A percentile compares a stretch with the other conserved stretches of the same genome.
These are phyloP conservation scores for Boletus fagicola DNA, from an alignment of 768 basidiomycete genomes.

Conservation along the genomic window DNA sequence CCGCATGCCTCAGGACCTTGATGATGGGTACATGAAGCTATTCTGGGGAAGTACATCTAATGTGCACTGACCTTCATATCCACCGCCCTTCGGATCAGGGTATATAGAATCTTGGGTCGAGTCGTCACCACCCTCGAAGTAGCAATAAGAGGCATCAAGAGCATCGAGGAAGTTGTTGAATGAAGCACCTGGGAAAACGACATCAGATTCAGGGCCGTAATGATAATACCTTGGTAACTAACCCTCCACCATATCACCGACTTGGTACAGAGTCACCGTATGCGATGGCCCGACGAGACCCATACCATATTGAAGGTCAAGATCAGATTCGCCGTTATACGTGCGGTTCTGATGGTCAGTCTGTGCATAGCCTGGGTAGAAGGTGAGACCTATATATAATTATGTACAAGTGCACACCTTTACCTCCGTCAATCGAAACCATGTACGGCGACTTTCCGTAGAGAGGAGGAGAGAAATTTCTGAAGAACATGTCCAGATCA, in stretches of 20 bases:
- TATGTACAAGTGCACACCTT: background rate
- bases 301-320: too few relatives aligned
- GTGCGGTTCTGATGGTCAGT: slow-evolving; percentile 23
- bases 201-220: background rate
- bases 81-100: slow-evolving; percentile 24
- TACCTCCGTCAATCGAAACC: slow-evolving; percentile 35
- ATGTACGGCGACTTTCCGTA: slow-evolving; percentile 27
- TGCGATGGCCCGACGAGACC: too few relatives aligned
- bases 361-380: slow-evolving; percentile 28
- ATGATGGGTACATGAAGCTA: background rate
- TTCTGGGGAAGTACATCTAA: background rate
- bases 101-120: slow-evolving; percentile 27
- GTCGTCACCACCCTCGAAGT: slow-evolving; percentile 28
- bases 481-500: slow-evolving; percentile 33
- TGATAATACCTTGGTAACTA: background rate
- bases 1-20: slow-evolving; percentile 38
- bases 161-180: slow-evolving; percentile 37
- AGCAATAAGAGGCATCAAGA: slow-evolving; percentile 33
- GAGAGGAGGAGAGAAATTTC: slow-evolving; percentile 23
- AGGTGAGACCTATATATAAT: background rate
- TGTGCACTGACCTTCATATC: slow-evolving; percentile 19
- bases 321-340: slow-evolving; percentile 32
- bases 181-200: slow-evolving; percentile 19
- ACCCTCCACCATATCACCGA: slow-evolving; percentile 31
- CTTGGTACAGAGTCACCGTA: slow-evolving; percentile 32